A percentile compares a stretch with the other conserved stretches of the same genome.
phyloP scores from a whole-genome alignment of 805 yeast species.

The Metschnikowia baotianmanensis region DNA sequence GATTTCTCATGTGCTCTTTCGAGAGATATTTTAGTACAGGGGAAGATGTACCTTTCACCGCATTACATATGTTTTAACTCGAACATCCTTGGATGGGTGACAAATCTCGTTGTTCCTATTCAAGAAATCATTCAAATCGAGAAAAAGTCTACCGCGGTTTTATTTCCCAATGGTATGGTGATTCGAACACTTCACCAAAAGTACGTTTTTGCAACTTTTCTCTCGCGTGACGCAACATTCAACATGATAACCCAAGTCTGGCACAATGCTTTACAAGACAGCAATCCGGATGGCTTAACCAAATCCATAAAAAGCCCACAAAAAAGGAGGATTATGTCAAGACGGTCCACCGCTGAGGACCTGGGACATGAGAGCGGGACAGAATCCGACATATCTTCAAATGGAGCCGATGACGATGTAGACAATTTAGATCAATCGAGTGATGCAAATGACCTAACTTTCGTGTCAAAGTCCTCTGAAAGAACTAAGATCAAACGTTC shows the following conservation, averaged over 20 bases:
- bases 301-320: slow-evolving; percentile 8
- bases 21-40: slow-evolving; percentile 65
- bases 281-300: background rate
- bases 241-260: slow-evolving; percentile 58
- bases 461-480: slow-evolving; percentile 11
- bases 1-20: slow-evolving; percentile 67
- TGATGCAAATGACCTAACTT: slow-evolving; percentile 20
- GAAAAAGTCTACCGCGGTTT: slow-evolving; percentile 61
- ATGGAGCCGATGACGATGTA: slow-evolving; percentile 24
- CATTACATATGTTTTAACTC: slow-evolving; percentile 61
- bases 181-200: slow-evolving; percentile 61
- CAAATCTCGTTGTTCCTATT: slow-evolving; percentile 55
- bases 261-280: slow-evolving; percentile 42
- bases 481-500: slow-evolving; percentile 6
- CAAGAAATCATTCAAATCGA: slow-evolving; percentile 62
- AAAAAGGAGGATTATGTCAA: slow-evolving; percentile 4
- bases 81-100: slow-evolving; percentile 65
- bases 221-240: slow-evolving; percentile 55
- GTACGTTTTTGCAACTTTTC: slow-evolving; percentile 63
- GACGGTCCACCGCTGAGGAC: slow-evolving; percentile 6
- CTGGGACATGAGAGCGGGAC: slow-evolving; percentile 14
- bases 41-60: slow-evolving; percentile 58
- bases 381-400: slow-evolving; percentile 25
- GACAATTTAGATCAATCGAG: slow-evolving; percentile 16
- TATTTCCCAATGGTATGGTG: slow-evolving; percentile 68